Evolutionary conservation across 768 basidiomycete species (phyloP), one percentile per base, ranked within the genome.

Genomic region (Pisolithus orientalis): DNA sequence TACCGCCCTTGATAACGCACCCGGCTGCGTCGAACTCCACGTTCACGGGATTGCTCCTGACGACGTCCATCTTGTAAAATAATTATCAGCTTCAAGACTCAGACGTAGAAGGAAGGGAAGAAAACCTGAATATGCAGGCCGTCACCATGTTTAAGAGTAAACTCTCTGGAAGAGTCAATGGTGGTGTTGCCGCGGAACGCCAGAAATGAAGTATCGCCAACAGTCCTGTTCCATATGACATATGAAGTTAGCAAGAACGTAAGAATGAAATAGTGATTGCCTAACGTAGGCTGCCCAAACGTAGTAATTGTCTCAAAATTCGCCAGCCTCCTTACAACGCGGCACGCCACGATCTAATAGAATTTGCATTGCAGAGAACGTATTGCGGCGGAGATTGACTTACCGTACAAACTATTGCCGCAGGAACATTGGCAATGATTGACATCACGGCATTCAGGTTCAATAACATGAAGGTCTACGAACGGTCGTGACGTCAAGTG

Each of bases 401-500:
- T 53, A 86, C 85, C 38, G 84, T 86, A 39, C 83, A 82, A 4
- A 80, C 76, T 53, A 86, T 79, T 16, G 84, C 84, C 32, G 85
- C 84, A 3, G 85, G 85, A 39, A 87, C 83, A 57, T 87, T 87
- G 44, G 79, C 80, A 49, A 87, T 83, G 64, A 87, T 80, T 31
- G 81, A 83, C 82, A 85, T 84, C 51, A 85, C 77, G n/a, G 80
- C 73, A 57, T 85, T 86, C 49, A 85, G 70, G 65, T 87, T 75
- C 14, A 87, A 66, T 39, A 86, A 65, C 82, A 85, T 84, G 66
- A 85, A 84, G 51, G 74, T 66, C 72, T 75, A 52, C 13, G 28
- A 45, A 27, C 6, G 24, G 52, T 52, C 27, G 58, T 49, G 44
- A 8, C 21, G 21, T 9, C 16, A 1, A 2, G 14, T 1, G 34